Evolutionary conservation across 768 basidiomycete genomes (phyloP).

Genomic region (Serendipita sp.): DNA sequence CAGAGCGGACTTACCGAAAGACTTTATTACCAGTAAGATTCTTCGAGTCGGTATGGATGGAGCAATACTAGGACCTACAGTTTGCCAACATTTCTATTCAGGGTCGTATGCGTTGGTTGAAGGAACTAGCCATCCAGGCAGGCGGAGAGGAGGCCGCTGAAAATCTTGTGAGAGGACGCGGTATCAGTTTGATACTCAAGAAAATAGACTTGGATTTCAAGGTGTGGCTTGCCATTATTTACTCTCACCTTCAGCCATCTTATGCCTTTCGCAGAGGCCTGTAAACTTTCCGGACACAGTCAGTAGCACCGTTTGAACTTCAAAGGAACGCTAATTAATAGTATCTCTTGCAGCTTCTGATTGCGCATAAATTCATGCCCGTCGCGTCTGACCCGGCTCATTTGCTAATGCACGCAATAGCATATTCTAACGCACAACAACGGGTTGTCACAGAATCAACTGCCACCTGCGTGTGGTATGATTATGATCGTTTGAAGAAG

Average conservation of each 20-base stretch:
- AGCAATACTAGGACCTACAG: background rate
- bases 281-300: constrained; percentile 68
- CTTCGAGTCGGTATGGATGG: constrained; percentile 45
- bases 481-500: constrained; percentile 52
- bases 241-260: background rate
- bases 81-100: constrained; percentile 15
- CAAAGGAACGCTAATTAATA: background rate
- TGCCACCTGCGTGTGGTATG: constrained; percentile 23
- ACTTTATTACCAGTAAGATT: constrained; percentile 37
- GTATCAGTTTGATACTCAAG: constrained; percentile 61
- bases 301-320: constrained; percentile 15
- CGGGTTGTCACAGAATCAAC: constrained; percentile 50
- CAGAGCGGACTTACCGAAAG: background rate
- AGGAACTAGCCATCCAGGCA: constrained; percentile 37
- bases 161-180: constrained; percentile 45
- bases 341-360: constrained; percentile 32
- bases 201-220: constrained; percentile 51
- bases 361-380: constrained; percentile 41
- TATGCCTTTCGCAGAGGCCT: constrained; percentile 32
- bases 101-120: constrained; percentile 59
- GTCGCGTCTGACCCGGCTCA: constrained; percentile 22
- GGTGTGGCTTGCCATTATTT: too few relatives aligned
- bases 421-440: constrained; percentile 50
- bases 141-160: constrained; percentile 41
- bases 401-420: constrained; percentile 31